Evolutionary conservation across 768 basidiomycete species (phyloP).

Genomic region (Cystofilobasidium ferigula): DNA sequence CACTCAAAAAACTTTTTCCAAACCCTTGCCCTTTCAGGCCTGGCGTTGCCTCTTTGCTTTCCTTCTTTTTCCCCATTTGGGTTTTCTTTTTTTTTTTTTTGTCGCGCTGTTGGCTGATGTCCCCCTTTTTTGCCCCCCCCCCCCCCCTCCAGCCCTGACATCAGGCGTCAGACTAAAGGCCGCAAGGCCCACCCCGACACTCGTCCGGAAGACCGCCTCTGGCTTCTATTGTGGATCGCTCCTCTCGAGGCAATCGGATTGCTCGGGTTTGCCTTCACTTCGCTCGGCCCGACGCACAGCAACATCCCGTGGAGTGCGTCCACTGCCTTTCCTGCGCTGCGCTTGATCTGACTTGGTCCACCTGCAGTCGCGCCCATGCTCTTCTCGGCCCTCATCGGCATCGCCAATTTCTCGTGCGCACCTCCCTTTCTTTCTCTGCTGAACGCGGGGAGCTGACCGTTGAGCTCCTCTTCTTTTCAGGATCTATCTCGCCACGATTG

Average conservation of each 20-base stretch:
- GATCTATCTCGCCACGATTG: neutral
- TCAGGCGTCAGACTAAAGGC: constrained; percentile 26
- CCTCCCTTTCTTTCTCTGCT: neutral
- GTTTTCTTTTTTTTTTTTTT: too few species aligned
- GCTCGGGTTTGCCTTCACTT: constrained; percentile 28
- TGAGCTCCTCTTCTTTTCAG: neutral
- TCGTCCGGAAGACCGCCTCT: constrained; percentile 32
- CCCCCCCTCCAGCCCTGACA: constrained; percentile 20
- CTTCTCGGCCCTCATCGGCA: neutral
- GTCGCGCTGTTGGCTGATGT: too few species aligned
- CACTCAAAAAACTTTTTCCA: too few species aligned
- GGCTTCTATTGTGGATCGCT: constrained; percentile 21
- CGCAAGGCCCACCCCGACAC: constrained; percentile 28
- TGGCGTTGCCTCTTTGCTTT: too few species aligned
- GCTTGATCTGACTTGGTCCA: too few species aligned
- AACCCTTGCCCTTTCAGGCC: too few species aligned
- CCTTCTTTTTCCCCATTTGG: too few species aligned
- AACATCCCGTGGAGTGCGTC: constrained; percentile 21
- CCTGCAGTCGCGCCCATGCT: neutral
- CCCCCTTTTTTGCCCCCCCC: too few species aligned
- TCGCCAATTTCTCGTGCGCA: neutral
- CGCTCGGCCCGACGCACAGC: constrained; percentile 25
- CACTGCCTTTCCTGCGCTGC: neutral
- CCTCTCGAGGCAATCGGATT: constrained; percentile 20
- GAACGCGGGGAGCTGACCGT: too few species aligned